Evolutionary conservation across 2,329 filamentous ascomycete genomes (phyloP).

Genomic region (Cladosporium sp.): DNA sequence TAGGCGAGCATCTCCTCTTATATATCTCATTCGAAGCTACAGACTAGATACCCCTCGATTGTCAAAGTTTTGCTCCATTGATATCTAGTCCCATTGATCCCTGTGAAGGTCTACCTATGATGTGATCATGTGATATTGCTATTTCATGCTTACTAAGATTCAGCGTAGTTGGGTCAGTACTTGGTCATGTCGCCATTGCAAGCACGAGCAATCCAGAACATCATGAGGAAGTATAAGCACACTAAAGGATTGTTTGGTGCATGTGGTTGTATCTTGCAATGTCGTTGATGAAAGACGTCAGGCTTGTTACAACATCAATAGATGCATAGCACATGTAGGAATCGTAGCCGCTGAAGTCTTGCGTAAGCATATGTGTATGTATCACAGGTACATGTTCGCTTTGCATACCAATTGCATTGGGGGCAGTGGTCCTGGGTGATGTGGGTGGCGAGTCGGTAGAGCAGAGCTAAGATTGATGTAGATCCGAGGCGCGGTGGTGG

Average conservation of each 20-base stretch:
- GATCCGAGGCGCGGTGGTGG: neutral
- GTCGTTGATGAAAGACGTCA: no score
- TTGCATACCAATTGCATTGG: neutral
- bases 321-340: neutral
- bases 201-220: neutral
- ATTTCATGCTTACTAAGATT: neutral
- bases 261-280: neutral
- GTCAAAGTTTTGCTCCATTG: neutral
- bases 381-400: neutral
- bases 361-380: neutral
- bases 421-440: neutral
- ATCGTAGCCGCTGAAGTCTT: neutral
- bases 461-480: neutral
- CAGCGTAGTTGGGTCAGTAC: neutral
- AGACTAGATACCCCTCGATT: slow-evolving; percentile 6
- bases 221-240: neutral
- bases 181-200: neutral
- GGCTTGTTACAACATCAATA: no score
- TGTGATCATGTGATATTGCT: neutral
- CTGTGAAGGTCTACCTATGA: neutral
- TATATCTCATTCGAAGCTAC: neutral
- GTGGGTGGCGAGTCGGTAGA: neutral
- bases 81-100: neutral
- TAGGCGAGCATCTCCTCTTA: slow-evolving; percentile 13
- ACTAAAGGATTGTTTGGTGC: neutral